These are phyloP conservation scores for Aegilops tauschii DNA, from an alignment of 176 grass and related monocot genomes.

Conservation along the genomic window DNA sequence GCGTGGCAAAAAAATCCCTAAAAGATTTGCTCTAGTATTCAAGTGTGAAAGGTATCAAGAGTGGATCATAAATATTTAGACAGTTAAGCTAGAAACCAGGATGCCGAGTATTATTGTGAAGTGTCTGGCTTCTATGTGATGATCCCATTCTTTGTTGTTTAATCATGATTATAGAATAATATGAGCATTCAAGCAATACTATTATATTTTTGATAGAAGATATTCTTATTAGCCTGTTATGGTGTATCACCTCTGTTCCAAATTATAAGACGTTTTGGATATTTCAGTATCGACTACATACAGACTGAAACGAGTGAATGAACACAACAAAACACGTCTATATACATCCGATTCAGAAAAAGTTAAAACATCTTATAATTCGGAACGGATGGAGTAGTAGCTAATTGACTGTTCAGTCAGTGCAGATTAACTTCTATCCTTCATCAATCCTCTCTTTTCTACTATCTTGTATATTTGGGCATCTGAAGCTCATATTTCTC, in stretches of 20 bases:
- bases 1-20: background rate
- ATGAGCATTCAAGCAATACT: background rate
- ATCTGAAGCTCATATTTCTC: slow-evolving; percentile 5
- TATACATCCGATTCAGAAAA: too few relatives aligned
- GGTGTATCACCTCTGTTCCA: too few relatives aligned
- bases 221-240: background rate
- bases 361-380: too few relatives aligned
- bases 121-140: background rate
- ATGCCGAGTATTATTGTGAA: background rate
- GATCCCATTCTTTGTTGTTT: background rate
- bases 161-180: background rate
- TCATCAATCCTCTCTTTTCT: slow-evolving; percentile 3
- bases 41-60: background rate
- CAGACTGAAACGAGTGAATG: too few relatives aligned
- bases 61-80: background rate
- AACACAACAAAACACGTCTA: too few relatives aligned
- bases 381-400: background rate
- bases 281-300: too few relatives aligned
- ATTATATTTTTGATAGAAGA: slow-evolving; percentile 2
- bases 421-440: background rate
- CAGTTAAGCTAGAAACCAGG: background rate
- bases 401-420: background rate
- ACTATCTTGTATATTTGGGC: slow-evolving; percentile 2
- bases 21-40: background rate
- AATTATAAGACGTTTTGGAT: too few relatives aligned